Evolutionary conservation across 2,329 filamentous ascomycete genomes (phyloP), one percentile per base, ranked within the genome.

Genomic region (Fusarium beomiforme): DNA sequence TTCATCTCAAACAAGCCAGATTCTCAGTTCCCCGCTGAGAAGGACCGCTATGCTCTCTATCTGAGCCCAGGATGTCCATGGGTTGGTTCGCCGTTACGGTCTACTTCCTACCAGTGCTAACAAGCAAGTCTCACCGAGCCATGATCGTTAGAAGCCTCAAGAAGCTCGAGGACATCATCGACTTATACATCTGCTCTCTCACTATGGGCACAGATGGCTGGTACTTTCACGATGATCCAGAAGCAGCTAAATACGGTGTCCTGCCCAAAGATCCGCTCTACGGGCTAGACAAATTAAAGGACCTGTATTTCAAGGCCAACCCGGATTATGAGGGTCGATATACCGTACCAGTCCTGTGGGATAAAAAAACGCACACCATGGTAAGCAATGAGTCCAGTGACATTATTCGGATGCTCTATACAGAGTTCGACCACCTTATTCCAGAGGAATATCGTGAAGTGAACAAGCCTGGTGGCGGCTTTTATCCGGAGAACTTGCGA

Each of bases 341-440:
- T 77, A 94, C 92, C 0, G 92, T 95, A 3, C 92, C 92, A 0
- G 89, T 91, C 0, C 84, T 94, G 13, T 93, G 89, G 84, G 91
- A 93, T 72, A 91, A 89, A 78, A 88, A 91, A 78, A 84, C 85
- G 26, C 87, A 90, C 51, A 88, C 85, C 19, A 92, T 95, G 71
- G 93, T 96, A 47, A 94, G 88, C 85, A 97, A 97, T 71, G 93
- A 96, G 83, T 92, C 90, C 59, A 89, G 89, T 56, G 93, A 96
- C 79, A 95, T 96, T 73, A 94, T 96, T 73, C 88, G 93, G 70
- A 95, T 95, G 91, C 84, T 96, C 67, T 94, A 93, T 80, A 85
- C 86, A 14, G 91, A 89, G 59, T 94, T 95, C 75, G 92, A 95
- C 67, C 82, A 85, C 50, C 76, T 90, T 9, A 77, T 91, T 3